Evolutionary conservation across 2,329 filamentous ascomycete species (phyloP).

Genomic region (Stenocarpella maydis): DNA sequence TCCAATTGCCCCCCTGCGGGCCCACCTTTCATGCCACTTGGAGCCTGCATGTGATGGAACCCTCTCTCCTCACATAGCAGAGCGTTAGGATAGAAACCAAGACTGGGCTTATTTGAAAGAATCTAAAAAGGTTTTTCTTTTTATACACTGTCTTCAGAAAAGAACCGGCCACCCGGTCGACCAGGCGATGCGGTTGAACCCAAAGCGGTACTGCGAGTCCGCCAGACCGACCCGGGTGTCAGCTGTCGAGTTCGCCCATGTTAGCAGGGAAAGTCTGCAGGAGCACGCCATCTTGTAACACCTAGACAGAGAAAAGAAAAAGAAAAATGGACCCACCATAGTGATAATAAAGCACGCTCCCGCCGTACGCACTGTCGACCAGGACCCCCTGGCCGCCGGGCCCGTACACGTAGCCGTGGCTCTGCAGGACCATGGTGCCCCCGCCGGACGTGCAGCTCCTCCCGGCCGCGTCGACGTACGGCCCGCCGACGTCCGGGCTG

Average conservation of each 20-base stretch:
- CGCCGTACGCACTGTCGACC: conserved; percentile 52
- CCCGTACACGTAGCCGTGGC: conserved; percentile 66
- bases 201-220: conserved; percentile 55
- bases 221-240: conserved; percentile 61
- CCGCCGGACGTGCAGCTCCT: conserved; percentile 61
- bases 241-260: conserved; percentile 41
- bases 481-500: conserved; percentile 56
- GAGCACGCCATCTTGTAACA: too few species aligned
- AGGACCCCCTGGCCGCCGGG: conserved; percentile 70
- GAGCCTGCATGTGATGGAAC: too few species aligned
- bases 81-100: too few species aligned
- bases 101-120: too few species aligned
- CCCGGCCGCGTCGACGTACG: conserved; percentile 63
- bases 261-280: not conserved
- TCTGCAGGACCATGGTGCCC: conserved; percentile 65
- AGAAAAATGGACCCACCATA: conserved; percentile 54
- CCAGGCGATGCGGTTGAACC: conserved; percentile 55
- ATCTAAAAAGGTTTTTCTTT: too few species aligned
- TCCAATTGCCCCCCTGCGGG: too few species aligned
- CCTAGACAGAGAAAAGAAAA: too few species aligned
- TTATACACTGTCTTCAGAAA: not conserved
- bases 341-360: conserved; percentile 69
- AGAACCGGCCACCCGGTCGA: conserved; percentile 52
- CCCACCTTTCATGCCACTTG: too few species aligned
- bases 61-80: too few species aligned